Base-by-base conservation (phyloP, 148 eudicot genomes). In the Diospyros lotus region DNA sequence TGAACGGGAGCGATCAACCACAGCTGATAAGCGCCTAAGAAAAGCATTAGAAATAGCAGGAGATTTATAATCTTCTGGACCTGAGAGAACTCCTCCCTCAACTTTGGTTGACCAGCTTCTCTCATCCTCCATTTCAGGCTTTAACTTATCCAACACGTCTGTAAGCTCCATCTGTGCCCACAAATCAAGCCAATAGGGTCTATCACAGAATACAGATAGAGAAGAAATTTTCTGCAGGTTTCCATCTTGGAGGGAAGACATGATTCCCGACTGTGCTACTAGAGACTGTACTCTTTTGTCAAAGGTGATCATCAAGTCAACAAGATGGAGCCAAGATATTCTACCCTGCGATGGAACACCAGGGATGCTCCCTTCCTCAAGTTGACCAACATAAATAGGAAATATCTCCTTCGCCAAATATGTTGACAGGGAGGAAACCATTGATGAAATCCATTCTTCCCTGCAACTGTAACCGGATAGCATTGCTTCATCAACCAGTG, bases 391-490 rank as follows among this genome's bases (percentile, higher is more conserved):
- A 80, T 86, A 87, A 43, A 56, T 40, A 18, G 97, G 92, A 69
- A 95, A 89, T 82, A 92, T 79, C 76, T 95, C 99, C 73, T 92
- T 90, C 41, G 96, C 96, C 82, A 95, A 86, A 83, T 86, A 89
- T 39, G 91, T 92, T 43, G 96, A 81, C 63, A 95, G 78, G 63
- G 96, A 92, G 62, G 84, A 82, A 39, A 95, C 94, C 89, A 92
- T 84, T 12, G 91, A 87, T 39, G 99, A 89, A 62, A 95, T 84
- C 99, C 99, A 92, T 80, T 95, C 99, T 87, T 95, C 99, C 78
- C 97, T 85, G 78, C 97, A 92, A 81, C 96, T 89, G 78, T 95
- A 95, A 53, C 97, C 99, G 66, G 84, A 87, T 78, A 95, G 76
- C 94, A 86, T 86, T 75, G 99, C 99, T 87, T 92, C 91, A 83